phyloP scores from a whole-genome alignment of 352 stramenopile genomes.

The Pythium folliculosum region DNA sequence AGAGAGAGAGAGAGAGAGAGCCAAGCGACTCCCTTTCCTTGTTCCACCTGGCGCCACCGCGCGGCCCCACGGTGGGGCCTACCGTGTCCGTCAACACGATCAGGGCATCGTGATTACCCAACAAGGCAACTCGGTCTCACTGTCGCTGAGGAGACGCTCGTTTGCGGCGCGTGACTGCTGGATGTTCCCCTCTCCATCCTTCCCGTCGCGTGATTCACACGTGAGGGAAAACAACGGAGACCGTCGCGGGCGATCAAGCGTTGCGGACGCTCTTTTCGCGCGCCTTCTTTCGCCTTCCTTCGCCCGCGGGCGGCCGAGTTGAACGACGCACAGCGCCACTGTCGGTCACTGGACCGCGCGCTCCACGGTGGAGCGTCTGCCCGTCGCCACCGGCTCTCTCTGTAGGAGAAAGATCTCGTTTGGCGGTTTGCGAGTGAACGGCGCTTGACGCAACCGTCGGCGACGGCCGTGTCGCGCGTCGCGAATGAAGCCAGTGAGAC shows the following conservation, averaged over 20 bases:
- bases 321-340: too few species aligned
- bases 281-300: neutral
- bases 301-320: too few species aligned
- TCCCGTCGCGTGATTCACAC: too few species aligned
- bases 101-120: neutral
- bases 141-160: neutral
- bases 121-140: neutral
- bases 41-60: neutral
- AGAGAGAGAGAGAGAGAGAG: neutral
- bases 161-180: neutral
- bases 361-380: neutral
- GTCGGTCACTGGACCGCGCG: neutral
- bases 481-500: neutral
- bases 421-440: neutral
- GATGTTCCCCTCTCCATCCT: neutral
- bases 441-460: neutral
- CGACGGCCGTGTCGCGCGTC: neutral
- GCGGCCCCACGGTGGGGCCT: neutral
- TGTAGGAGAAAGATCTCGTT: too few species aligned
- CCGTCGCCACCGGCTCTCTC: neutral
- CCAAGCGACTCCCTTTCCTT: neutral
- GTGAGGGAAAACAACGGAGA: neutral
- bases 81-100: neutral
- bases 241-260: neutral
- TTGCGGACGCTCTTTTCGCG: neutral